These are phyloP conservation scores for Clarireedia homoeocarpa DNA, from an alignment of 2,329 filamentous ascomycete species.

Conservation along the genomic window DNA sequence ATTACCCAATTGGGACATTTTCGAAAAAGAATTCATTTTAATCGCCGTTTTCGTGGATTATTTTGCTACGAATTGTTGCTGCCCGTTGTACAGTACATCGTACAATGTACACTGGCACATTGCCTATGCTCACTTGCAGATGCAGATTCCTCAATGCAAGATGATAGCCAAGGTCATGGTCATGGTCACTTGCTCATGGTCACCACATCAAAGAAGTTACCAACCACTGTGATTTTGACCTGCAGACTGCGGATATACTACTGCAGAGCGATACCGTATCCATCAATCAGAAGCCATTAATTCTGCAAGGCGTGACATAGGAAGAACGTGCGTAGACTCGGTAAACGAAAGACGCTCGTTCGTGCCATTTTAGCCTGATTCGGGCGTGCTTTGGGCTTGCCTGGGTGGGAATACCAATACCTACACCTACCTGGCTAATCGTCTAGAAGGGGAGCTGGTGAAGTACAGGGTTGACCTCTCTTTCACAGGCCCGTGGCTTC, in stretches of 20 bases:
- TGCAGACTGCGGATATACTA: slow-evolving; percentile 12
- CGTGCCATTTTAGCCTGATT: neutral
- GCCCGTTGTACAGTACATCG: too few species aligned
- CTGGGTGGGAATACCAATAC: neutral
- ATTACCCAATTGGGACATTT: neutral
- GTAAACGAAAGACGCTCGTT: neutral
- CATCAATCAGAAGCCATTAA: slow-evolving; percentile 6
- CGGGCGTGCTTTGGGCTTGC: neutral
- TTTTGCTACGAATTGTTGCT: neutral
- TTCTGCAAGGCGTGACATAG: slow-evolving; percentile 1
- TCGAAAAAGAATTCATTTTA: neutral
- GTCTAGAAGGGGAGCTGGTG: too few species aligned
- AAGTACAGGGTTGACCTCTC: neutral
- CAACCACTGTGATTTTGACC: slow-evolving; percentile 11
- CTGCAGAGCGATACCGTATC: slow-evolving; percentile 9
- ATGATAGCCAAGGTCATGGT: neutral
- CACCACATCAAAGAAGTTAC: slow-evolving; percentile 10
- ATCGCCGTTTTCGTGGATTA: neutral
- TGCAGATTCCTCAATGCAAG: slow-evolving; percentile 4
- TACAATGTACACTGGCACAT: too few species aligned
- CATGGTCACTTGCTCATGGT: slow-evolving; percentile 5
- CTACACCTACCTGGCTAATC: neutral
- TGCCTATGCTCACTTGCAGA: too few species aligned
- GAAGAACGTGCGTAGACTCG: neutral
- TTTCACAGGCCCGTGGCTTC: slow-evolving; percentile 1